These are phyloP conservation scores for Pezicula radicicola DNA, from an alignment of 2,329 filamentous ascomycete species.

Conservation along the genomic window DNA sequence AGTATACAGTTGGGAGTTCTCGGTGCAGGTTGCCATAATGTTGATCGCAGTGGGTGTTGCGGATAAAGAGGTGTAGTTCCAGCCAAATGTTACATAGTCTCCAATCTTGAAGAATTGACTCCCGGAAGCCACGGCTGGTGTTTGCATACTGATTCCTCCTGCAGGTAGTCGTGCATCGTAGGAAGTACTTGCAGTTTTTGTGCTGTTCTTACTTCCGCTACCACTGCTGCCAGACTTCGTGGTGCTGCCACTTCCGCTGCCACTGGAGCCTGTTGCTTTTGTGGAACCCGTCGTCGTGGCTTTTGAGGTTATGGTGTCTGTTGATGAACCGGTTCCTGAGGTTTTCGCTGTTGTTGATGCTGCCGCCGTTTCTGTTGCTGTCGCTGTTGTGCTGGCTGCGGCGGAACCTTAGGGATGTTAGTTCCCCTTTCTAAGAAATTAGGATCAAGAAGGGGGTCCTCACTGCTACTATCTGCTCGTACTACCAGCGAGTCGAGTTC, in stretches of 20 bases:
- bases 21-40: slow-evolving; percentile 54
- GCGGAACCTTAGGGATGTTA: neutral
- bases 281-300: neutral
- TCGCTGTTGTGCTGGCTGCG: neutral
- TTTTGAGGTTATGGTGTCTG: slow-evolving; percentile 4
- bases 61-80: slow-evolving; percentile 63
- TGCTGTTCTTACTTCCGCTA: slow-evolving; percentile 1
- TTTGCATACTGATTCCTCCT: slow-evolving; percentile 51
- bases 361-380: slow-evolving; percentile 6
- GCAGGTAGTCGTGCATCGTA: slow-evolving; percentile 44
- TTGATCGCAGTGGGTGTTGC: slow-evolving; percentile 59
- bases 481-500: slow-evolving; percentile 50
- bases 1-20: slow-evolving; percentile 52
- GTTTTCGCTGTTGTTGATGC: slow-evolving; percentile 7
- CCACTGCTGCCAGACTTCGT: neutral
- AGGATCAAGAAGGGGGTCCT: neutral
- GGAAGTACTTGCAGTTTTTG: slow-evolving; percentile 14
- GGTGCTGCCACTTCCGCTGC: neutral
- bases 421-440: neutral
- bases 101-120: slow-evolving; percentile 58
- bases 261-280: neutral
- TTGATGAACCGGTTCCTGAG: slow-evolving; percentile 2
- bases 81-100: slow-evolving; percentile 55
- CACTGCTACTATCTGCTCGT: slow-evolving; percentile 7
- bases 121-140: slow-evolving; percentile 42